Evolutionary conservation across 495 filamentous ascomycete species (phyloP), one percentile per base, ranked within the genome.

Genomic region (Jackrogersella minutella): DNA sequence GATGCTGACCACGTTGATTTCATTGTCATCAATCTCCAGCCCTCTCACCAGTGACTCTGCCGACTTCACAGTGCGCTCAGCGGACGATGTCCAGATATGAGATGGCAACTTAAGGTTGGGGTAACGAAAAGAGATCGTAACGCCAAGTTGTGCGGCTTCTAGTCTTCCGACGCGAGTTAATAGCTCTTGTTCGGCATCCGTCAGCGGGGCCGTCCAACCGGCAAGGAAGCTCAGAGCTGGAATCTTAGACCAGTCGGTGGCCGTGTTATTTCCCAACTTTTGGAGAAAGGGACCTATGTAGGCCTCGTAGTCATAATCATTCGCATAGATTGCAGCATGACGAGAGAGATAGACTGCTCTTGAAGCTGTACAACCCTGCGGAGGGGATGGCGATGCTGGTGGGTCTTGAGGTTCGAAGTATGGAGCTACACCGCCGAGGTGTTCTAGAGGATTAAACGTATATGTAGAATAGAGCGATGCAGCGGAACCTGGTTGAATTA

Each of bases 391-490:
- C 0, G 74, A 76, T 4, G 74, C 62, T 14, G 77, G 76, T 30
- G 80, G 80, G 50, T 81, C 80, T 47, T 73, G 71, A 11, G 79
- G 75, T 66, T 84, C 80, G 54, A 82, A 84, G 58, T 82, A 82
- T 1, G 81, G 80, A 2, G 80, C 71, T 11, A 82, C 76, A 39
- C 80, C 80, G 39, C 78, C 77, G 7, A 84, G 77, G 66, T 84
- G 80, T 51, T 80, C 66, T 2, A 84, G 73, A 7, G 81, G 81
- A 40, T 82, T 73, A 58, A 84, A 82, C 14, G 46, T 66, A 41
- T 82, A 82, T 6, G 70, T 60, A 5, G 75, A 72, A 53, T 76
- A 74, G 26, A 77, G 68, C 13, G 63, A 57, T 11, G 74, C 50
- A 17, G 71, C 71, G 8, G 44, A 62, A n/a, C 69, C 64, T 9